These are phyloP conservation scores for Hymenoscyphus salicellus DNA, from an alignment of 2,329 filamentous ascomycete genomes.

Conservation along the genomic window DNA sequence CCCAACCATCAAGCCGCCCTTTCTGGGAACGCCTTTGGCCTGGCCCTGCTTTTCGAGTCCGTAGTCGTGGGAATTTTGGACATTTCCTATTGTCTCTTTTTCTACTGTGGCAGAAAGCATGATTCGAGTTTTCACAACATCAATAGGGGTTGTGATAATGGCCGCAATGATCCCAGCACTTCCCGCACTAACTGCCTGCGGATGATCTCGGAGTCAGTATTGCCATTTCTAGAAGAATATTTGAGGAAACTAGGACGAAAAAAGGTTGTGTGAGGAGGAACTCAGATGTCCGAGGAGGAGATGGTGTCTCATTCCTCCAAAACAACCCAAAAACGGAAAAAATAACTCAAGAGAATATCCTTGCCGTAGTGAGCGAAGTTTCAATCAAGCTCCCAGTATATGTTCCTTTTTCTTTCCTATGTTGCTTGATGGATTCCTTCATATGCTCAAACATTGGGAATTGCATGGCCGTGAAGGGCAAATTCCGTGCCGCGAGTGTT, in stretches of 20 bases:
- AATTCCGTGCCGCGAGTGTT: conserved; percentile 74
- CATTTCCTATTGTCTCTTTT: conserved; percentile 32
- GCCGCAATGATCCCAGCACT: conserved; percentile 72
- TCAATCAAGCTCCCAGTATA: conserved; percentile 50
- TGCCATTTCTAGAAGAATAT: too few relatives aligned
- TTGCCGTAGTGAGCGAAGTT: conserved; percentile 69
- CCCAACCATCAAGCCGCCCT: conserved; percentile 57
- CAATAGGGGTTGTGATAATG: conserved; percentile 80
- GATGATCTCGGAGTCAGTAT: too few relatives aligned
- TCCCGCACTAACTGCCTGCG: conserved; percentile 69
- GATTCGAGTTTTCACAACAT: conserved; percentile 85
- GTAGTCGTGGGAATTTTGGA: conserved; percentile 28
- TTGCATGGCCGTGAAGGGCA: conserved; percentile 84
- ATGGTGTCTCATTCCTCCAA: too few relatives aligned
- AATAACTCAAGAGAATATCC: too few relatives aligned
- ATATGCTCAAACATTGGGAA: conserved; percentile 82
- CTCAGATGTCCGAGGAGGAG: too few relatives aligned
- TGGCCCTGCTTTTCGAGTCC: conserved; percentile 24
- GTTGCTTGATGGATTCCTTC: conserved; percentile 51
- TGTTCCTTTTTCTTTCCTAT: conserved; percentile 38
- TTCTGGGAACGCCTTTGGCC: conserved; percentile 36
- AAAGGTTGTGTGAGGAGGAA: too few relatives aligned
- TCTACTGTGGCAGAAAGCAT: conserved; percentile 63
- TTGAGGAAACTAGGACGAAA: too few relatives aligned
- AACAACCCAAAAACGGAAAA: too few relatives aligned